Evolutionary conservation across 768 basidiomycete genomes (phyloP).

Genomic region (Pleurotus tuoliensis): DNA sequence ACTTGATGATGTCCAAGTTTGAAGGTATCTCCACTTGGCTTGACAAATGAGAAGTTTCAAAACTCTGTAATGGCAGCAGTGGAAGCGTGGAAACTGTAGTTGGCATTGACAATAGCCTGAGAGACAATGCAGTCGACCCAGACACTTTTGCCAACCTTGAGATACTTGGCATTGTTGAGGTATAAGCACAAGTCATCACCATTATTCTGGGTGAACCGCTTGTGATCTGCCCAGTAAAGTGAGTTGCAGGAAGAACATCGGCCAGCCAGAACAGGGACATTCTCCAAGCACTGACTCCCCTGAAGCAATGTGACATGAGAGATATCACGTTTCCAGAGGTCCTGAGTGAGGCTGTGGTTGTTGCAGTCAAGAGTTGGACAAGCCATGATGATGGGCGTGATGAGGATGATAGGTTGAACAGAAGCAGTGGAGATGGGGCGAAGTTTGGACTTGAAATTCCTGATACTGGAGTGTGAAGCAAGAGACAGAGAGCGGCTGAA

Average conservation of each 20-base stretch:
- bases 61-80: no score
- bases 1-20: no score
- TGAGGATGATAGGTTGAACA: conserved; percentile 10
- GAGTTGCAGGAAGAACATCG: conserved; percentile 12
- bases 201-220: not conserved
- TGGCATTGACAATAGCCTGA: no score
- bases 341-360: conserved; percentile 1
- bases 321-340: conserved; percentile 11
- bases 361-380: conserved; percentile 14
- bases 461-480: no score
- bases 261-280: conserved; percentile 14
- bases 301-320: conserved; percentile 16
- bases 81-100: no score
- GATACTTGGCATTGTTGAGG: not conserved
- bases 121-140: no score
- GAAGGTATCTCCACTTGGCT: no score
- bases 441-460: not conserved
- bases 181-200: conserved; percentile 1
- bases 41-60: no score
- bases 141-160: no score
- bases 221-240: conserved; percentile 13
- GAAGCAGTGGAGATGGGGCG: not conserved
- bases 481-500: no score
- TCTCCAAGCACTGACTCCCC: conserved; percentile 8
- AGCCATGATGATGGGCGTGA: conserved; percentile 5